Percentiles rank a stretch among this genome's conserved stretches.
phyloP scores from a whole-genome alignment of 352 stramenopile genomes.

The Pythium volutum region DNA sequence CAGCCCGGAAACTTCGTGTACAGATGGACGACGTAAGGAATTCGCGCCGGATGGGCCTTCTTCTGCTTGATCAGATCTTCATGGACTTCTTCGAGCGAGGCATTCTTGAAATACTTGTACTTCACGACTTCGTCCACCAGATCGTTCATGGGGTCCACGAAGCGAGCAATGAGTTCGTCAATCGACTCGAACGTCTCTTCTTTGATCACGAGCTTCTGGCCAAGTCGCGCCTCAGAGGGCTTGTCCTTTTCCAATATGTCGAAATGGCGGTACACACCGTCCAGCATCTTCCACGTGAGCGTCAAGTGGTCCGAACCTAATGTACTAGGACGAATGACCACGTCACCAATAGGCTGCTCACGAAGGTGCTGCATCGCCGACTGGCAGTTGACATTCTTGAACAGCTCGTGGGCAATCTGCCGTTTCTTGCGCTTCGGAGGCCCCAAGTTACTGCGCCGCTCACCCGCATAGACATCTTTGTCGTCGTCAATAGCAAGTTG shows the following conservation, averaged over 20 bases:
- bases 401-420: conserved; percentile 82
- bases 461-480: conserved; percentile 34
- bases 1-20: conserved; percentile 87
- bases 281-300: conserved; percentile 87
- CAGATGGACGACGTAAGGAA: conserved; percentile 82
- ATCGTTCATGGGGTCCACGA: conserved; percentile 88
- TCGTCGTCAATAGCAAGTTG: conserved; percentile 71
- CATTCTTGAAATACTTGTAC: conserved; percentile 87
- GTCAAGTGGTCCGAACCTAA: conserved; percentile 82
- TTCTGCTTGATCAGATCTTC: conserved; percentile 89
- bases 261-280: conserved; percentile 85
- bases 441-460: conserved; percentile 25
- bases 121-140: conserved; percentile 82
- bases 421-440: conserved; percentile 81
- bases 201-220: conserved; percentile 82
- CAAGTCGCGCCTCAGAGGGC: conserved; percentile 77
- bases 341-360: conserved; percentile 73
- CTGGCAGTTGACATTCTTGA: conserved; percentile 87
- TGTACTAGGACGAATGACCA: conserved; percentile 84
- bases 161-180: conserved; percentile 85
- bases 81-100: conserved; percentile 65
- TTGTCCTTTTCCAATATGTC: conserved; percentile 89
- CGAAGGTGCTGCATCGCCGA: conserved; percentile 79
- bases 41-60: conserved; percentile 77
- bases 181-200: conserved; percentile 86